Base-by-base conservation (phyloP, 2,329 filamentous ascomycete species). In the Aulographum hederae region DNA sequence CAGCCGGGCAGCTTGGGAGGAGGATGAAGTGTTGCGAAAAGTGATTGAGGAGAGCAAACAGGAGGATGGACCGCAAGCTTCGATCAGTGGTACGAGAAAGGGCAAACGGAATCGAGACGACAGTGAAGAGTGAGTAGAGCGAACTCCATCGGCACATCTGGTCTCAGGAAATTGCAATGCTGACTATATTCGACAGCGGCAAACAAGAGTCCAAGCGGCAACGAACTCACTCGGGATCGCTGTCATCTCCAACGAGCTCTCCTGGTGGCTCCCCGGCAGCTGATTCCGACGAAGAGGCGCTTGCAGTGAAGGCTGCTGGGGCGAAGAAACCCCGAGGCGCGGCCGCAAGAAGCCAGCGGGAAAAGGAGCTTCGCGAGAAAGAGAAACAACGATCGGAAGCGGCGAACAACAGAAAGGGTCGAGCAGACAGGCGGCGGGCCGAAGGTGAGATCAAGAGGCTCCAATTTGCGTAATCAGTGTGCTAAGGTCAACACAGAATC, bases 31-130 rank as follows among this genome's bases (percentile, higher is more conserved):
- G 45, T 54, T 98, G 25, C 72, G 84, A 33, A 72, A 79, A 41
- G 89, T 86, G 18, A 84, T 98, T 43, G 86, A 95, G 52, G 85
- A 91, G 38, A 98, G 89, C 60, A 94, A 85, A 56, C 76, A 80
- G 46, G 81, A 91, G 27, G 72, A 67, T 8, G 61, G 64, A 30
- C 54, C 60, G 10, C 60, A 63, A 20, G 48, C 51, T 10, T 72
- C 76, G 21, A 63, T 64, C 32, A 60, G 54, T 21, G 59, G 60
- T 25, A 65, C 58, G 32, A 67, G 78, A 40, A 72, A 79, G 46
- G 66, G 71, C 16, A 98, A 98, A 58, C 67, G 89, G 46, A 76
- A 74, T 38, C 71, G 86, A 38, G 92, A 89, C 46, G 82, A 89
- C 38, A 93, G 82, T 47, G 84, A 94, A 67, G 81, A 92, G 86